A percentile compares a stretch with the other conserved stretches of the same genome.
Conservation (phyloP, 169 alveolate species). For the Plasmodium blacklocki region DNA sequence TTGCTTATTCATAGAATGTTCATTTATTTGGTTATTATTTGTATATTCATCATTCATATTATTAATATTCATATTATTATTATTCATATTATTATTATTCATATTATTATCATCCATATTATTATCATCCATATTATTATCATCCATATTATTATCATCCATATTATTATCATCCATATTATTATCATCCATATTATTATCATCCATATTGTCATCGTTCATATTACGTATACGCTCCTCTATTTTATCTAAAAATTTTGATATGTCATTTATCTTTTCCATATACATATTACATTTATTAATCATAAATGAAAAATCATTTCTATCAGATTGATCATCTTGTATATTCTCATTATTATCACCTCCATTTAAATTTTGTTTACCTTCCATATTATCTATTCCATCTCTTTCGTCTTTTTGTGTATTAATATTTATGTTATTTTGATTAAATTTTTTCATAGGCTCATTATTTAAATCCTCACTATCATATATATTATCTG, state of each 20-base stretch:
- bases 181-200: slow-evolving; percentile 61
- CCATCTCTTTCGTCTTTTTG: slow-evolving; percentile 10
- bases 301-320: slow-evolving; percentile 42
- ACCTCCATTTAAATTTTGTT: neutral
- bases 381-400: slow-evolving; percentile 2
- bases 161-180: slow-evolving; percentile 79
- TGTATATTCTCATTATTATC: slow-evolving; percentile 8
- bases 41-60: neutral
- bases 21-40: slow-evolving; percentile 67
- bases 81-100: neutral
- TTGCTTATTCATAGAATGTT: slow-evolving; percentile 34
- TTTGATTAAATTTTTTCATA: no score
- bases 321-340: slow-evolving; percentile 7
- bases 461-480: neutral
- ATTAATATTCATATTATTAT: neutral
- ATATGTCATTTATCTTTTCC: slow-evolving; percentile 62
- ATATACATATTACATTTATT: slow-evolving; percentile 71
- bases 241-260: slow-evolving; percentile 55
- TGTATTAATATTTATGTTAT: slow-evolving; percentile 2
- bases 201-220: slow-evolving; percentile 1
- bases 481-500: slow-evolving; percentile 1
- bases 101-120: neutral
- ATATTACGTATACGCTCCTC: slow-evolving; percentile 20
- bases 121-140: neutral
- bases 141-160: neutral